Evolutionary conservation across 306 rosid species (phyloP).

Genomic region (Hippophae tibetana): DNA sequence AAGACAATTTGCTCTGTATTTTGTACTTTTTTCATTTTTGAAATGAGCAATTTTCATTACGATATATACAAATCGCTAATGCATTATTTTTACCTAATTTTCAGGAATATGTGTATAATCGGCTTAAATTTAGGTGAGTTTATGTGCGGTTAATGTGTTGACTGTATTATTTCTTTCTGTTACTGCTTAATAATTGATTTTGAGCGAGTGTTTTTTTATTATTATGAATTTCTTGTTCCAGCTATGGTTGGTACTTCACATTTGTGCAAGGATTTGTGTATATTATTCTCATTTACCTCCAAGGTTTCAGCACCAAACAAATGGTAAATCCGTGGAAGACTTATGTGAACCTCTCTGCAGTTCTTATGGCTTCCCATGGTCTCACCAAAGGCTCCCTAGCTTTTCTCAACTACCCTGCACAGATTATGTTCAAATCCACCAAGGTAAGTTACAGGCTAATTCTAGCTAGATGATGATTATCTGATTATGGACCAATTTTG

Average conservation of each 20-base stretch:
- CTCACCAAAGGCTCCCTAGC: conserved; percentile 96
- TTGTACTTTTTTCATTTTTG: no score
- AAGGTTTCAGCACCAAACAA: conserved; percentile 92
- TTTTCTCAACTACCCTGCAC: conserved; percentile 96
- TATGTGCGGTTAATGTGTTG: conserved; percentile 12
- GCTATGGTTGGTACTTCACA: conserved; percentile 99
- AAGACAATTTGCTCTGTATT: no score
- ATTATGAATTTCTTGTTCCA: conserved; percentile 31
- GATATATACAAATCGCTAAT: not conserved
- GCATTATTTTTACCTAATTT: conserved; percentile 23
- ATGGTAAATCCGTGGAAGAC: conserved; percentile 99
- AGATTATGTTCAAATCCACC: conserved; percentile 96
- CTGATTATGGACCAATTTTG: not conserved
- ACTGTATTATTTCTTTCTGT: not conserved
- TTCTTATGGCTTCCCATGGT: conserved; percentile 95
- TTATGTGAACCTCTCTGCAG: conserved; percentile 87
- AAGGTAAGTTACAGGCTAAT: conserved; percentile 40
- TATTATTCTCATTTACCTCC: conserved; percentile 70
- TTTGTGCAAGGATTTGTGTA: conserved; percentile 94
- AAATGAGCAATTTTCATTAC: no score
- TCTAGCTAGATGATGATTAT: conserved; percentile 12
- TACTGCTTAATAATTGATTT: conserved; percentile 1
- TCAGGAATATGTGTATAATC: conserved; percentile 95
- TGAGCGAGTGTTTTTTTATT: conserved; percentile 4
- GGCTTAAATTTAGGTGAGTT: conserved; percentile 80